Evolutionary conservation across 2,329 filamentous ascomycete species (phyloP), one percentile per base, ranked within the genome.

Genomic region (Parastagonospora avenae): DNA sequence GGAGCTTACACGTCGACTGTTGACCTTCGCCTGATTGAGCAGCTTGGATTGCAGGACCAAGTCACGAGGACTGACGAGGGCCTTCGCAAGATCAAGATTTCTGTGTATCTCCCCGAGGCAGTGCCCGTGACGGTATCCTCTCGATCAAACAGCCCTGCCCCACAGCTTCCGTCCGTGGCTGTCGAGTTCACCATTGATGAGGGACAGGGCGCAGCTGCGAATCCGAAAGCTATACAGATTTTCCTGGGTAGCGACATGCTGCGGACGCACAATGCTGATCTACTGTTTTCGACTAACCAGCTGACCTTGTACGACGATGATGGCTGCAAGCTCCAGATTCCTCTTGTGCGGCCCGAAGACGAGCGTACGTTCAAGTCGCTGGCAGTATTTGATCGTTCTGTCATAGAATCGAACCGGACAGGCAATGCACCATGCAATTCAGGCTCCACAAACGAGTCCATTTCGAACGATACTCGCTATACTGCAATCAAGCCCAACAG

Each of bases 171-270:
- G 4, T 88, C 85, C n/a, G 78, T 97, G 57, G 86, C 83, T 0
- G 86, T 92, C 28, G 84, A 85, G 2, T 97, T 97, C 61, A 86
- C 90, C 52, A 83, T 99, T 29, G 78, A 82, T 11, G 85, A 87
- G 4, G 80, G 83, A 47, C 74, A 82, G 10, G 76, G 72, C 37
- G 62, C 75, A 2, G 77, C 80, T 28, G 75, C 77, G 10, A 83
- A 82, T 33, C 62, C 68, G 32, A 89, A 85, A 67, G 77, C 80
- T 8, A 90, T 97, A 49, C 89, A 92, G 59, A 88, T 97, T 44
- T 92, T 96, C 68, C 80, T 99, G 50, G 93, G 94, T 33, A 96
- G 91, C 67, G 93, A 97, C 73, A 84, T 91, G 11, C 80, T 99
- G 49, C 85, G 92, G 55, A 82, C 88, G 8, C 91, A 96, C 68